Conservation (phyloP, 2,329 filamentous ascomycete genomes). For the Curvularia sp. region DNA sequence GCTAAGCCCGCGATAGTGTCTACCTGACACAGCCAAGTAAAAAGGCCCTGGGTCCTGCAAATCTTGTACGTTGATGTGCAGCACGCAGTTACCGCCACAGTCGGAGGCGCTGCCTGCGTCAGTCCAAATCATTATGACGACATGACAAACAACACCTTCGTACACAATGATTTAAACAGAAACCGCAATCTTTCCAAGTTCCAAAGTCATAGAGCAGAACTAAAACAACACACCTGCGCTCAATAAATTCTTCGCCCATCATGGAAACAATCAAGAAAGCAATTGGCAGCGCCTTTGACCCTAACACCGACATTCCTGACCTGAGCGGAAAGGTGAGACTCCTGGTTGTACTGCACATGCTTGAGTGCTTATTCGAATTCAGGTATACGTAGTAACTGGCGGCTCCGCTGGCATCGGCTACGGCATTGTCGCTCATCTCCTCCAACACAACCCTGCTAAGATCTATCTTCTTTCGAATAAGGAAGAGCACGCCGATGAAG, state of each 20-base stretch:
- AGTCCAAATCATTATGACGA: slow-evolving; percentile 25
- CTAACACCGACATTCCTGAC: slow-evolving; percentile 52
- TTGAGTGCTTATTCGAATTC: neutral
- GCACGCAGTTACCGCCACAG: neutral
- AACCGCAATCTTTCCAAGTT: neutral
- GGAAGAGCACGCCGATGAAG: slow-evolving; percentile 57
- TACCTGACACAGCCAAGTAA: neutral
- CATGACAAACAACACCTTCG: slow-evolving; percentile 15
- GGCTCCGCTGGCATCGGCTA: slow-evolving; percentile 60
- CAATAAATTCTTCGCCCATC: neutral
- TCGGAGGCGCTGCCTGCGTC: slow-evolving; percentile 1
- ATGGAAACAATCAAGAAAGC: slow-evolving; percentile 38
- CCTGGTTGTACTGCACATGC: neutral
- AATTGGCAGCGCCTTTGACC: slow-evolving; percentile 40
- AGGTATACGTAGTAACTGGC: slow-evolving; percentile 59
- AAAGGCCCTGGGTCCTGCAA: neutral
- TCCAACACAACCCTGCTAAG: slow-evolving; percentile 57
- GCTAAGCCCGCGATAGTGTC: neutral
- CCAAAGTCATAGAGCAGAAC: neutral
- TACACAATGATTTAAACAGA: neutral
- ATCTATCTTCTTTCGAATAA: slow-evolving; percentile 60
- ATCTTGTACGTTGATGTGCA: neutral
- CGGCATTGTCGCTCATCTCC: slow-evolving; percentile 60
- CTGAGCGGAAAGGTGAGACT: slow-evolving; percentile 46
- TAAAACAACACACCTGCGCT: neutral